Percentiles rank a stretch among this genome's conserved stretches.
Evolutionary conservation across 257 asterid species (phyloP).

Genomic region (Solanum paucissectum): DNA sequence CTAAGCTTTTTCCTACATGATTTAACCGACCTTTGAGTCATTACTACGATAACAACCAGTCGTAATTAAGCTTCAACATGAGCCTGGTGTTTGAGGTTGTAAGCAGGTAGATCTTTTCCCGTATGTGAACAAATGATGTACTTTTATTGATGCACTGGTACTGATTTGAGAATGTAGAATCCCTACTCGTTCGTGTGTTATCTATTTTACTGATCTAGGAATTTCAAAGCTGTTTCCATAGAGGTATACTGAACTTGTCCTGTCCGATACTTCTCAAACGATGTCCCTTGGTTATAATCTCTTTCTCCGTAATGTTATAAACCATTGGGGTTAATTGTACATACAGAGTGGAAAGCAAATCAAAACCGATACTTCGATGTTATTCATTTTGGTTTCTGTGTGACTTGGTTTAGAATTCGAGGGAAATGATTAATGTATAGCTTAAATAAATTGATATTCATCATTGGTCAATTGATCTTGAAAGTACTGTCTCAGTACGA

Average conservation of each 20-base stretch:
- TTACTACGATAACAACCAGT: not conserved
- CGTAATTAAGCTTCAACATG: not conserved
- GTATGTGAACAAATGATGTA: not conserved
- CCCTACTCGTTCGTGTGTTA: not conserved
- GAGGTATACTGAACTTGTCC: not conserved
- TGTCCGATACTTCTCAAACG: not conserved
- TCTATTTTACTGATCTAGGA: not conserved
- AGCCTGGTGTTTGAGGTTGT: not conserved
- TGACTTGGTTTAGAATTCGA: not conserved
- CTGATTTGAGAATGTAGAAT: not conserved
- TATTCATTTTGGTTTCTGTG: not conserved
- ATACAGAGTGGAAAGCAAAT: not conserved
- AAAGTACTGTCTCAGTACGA: not conserved
- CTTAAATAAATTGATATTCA: not conserved
- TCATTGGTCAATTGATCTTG: not conserved
- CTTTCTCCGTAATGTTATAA: not conserved
- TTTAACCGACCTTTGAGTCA: not conserved
- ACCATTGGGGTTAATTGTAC: not conserved
- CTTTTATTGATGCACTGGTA: not conserved
- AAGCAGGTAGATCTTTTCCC: not conserved
- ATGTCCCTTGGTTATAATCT: not conserved
- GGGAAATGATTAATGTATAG: not conserved
- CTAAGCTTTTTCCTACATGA: not conserved
- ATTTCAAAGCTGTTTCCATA: not conserved
- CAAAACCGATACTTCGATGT: not conserved